Evolutionary conservation across 129 eudicot genomes (phyloP), one percentile per base, ranked within the genome.

Genomic region (Kitagawia praeruptora): DNA sequence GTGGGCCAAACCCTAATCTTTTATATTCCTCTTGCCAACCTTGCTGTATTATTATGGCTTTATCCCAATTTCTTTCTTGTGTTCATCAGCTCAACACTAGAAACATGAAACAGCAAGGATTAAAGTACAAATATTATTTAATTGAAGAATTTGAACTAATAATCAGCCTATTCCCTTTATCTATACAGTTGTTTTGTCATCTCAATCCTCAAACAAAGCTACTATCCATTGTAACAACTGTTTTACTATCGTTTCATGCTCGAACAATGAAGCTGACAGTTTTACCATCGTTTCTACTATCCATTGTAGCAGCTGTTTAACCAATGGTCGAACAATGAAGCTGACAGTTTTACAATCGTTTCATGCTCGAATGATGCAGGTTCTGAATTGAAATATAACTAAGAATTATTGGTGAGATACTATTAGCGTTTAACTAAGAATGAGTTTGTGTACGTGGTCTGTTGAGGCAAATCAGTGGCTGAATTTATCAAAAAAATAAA

Each of bases 1-100:
- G 85, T 79, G 85, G 89, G 80, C 86, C 85, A 72, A 77, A 1
- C 5, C 82, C 80, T 8, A 42, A 75, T 61, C 38, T 31, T 61
- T 77, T 79, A 9, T n/a, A n/a, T 70, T 37, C 71, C 23, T 80
- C 77, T 48, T 48, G 48, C 51, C 45, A 81, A 81, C 74, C 72
- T 78, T 73, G 75, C 15, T 4, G 19, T 23, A 58, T 58, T 58
- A 58, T 58, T 58, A n/a, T n/a, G 67, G 14, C 67, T n/a, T 58
- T n/a, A 5, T 21, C 14, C 1, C 31, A 23, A n/a, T n/a, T 58
- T 58, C 67, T n/a, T 58, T 58, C 14, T 58, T 21, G 64, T n/a
- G 5, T 58, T 58, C 1, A 23, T 56, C 27, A 54, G 7, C 2
- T 18, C n/a, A 51, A 5, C n/a, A 4, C n/a, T 51, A 5, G 49